phyloP scores from a whole-genome alignment of 805 yeast species.

The Kregervanrija fluxuum region DNA sequence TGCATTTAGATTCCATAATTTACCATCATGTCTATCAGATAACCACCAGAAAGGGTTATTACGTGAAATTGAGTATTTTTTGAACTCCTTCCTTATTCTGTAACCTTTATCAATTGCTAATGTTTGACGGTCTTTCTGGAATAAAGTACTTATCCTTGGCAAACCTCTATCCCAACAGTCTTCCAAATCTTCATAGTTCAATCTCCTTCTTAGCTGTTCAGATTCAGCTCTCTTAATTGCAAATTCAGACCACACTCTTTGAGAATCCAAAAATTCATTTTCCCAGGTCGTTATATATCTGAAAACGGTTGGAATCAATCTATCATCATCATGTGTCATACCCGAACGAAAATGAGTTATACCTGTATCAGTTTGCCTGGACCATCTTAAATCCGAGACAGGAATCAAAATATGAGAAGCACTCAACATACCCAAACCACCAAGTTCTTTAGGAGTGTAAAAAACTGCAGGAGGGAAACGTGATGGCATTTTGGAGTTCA shows the following conservation, averaged over 20 bases:
- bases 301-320: conserved; percentile 87
- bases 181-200: conserved; percentile 90
- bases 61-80: conserved; percentile 62
- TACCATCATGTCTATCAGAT: conserved; percentile 87
- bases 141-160: conserved; percentile 90
- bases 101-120: conserved; percentile 94
- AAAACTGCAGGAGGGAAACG: conserved; percentile 98
- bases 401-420: conserved; percentile 96
- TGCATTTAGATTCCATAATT: conserved; percentile 86
- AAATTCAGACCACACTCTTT: conserved; percentile 96
- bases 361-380: conserved; percentile 89
- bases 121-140: conserved; percentile 92
- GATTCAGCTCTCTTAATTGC: conserved; percentile 88
- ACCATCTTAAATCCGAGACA: conserved; percentile 85
- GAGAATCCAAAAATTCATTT: conserved; percentile 88
- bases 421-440: conserved; percentile 96
- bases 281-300: conserved; percentile 95
- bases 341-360: conserved; percentile 92
- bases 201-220: conserved; percentile 69
- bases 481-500: conserved; percentile 97
- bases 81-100: conserved; percentile 72
- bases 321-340: conserved; percentile 73
- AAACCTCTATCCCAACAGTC: conserved; percentile 95
- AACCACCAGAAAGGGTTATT: conserved; percentile 97
- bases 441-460: conserved; percentile 94